Evolutionary conservation across 805 yeast genomes (phyloP).

Genomic region (Kluyveromyces lactis): DNA sequence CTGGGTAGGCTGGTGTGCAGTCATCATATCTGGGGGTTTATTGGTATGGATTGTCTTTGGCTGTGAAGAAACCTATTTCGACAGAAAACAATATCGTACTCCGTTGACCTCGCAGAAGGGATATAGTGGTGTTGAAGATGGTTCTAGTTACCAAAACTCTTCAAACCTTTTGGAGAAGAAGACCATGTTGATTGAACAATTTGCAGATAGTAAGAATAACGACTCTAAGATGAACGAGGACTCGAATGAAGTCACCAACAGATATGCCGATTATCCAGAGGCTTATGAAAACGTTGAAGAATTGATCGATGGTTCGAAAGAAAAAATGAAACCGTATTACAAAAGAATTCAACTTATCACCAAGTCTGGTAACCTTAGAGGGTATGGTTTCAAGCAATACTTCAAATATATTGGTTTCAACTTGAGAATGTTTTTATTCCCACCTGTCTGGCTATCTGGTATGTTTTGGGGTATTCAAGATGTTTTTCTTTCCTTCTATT

Average conservation of each 20-base stretch:
- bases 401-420: slow-evolving; percentile 40
- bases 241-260: slow-evolving; percentile 7
- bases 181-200: neutral
- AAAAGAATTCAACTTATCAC: slow-evolving; percentile 42
- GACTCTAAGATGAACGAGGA: neutral
- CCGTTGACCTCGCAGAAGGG: slow-evolving; percentile 19
- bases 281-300: slow-evolving; percentile 9
- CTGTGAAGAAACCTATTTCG: slow-evolving; percentile 66
- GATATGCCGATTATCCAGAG: neutral
- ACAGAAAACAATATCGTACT: slow-evolving; percentile 38
- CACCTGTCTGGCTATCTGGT: slow-evolving; percentile 59
- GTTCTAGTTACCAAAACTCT: slow-evolving; percentile 4
- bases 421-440: slow-evolving; percentile 51
- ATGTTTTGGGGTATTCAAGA: slow-evolving; percentile 78
- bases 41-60: slow-evolving; percentile 46
- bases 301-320: slow-evolving; percentile 34
- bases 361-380: slow-evolving; percentile 50
- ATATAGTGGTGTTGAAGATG: slow-evolving; percentile 1
- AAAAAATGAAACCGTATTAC: slow-evolving; percentile 37
- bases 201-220: neutral
- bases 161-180: neutral
- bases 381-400: slow-evolving; percentile 62
- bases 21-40: slow-evolving; percentile 54
- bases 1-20: slow-evolving; percentile 70
- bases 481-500: slow-evolving; percentile 64